phyloP scores from a whole-genome alignment of 2,329 filamentous ascomycete genomes.

The Aureobasidium sp. region DNA sequence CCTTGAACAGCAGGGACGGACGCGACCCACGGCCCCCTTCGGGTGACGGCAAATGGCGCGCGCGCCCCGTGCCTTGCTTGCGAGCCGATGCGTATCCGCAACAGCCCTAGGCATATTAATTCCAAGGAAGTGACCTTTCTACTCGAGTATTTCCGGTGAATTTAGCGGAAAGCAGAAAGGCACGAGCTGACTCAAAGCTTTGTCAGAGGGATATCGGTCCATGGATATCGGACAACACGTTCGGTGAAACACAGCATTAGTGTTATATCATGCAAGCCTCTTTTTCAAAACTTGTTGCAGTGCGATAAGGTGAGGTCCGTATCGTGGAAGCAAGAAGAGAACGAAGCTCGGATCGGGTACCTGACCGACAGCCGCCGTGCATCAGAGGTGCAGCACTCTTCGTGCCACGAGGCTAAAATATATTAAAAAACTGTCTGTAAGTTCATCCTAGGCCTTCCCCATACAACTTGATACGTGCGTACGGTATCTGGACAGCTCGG shows the following conservation, averaged over 20 bases:
- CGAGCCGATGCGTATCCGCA: not conserved
- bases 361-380: slow-evolving; percentile 8
- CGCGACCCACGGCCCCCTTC: not conserved
- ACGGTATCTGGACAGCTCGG: not conserved
- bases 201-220: no score
- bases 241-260: not conserved
- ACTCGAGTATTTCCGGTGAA: not conserved
- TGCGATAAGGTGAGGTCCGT: not conserved
- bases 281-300: not conserved
- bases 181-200: not conserved
- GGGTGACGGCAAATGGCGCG: not conserved
- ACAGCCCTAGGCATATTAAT: not conserved
- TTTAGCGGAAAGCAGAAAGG: no score
- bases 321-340: not conserved
- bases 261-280: not conserved
- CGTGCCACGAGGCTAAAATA: slow-evolving; percentile 4
- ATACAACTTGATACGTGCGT: not conserved
- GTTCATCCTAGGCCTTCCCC: not conserved
- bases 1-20: not conserved
- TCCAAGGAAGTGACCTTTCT: not conserved
- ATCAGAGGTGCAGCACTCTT: not conserved
- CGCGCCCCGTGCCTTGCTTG: not conserved
- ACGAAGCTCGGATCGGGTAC: not conserved
- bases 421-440: not conserved
- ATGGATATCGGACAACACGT: not conserved